These are phyloP conservation scores for Abortiporus biennis DNA, from an alignment of 1,284 basidiomycete genomes.

Conservation along the genomic window DNA sequence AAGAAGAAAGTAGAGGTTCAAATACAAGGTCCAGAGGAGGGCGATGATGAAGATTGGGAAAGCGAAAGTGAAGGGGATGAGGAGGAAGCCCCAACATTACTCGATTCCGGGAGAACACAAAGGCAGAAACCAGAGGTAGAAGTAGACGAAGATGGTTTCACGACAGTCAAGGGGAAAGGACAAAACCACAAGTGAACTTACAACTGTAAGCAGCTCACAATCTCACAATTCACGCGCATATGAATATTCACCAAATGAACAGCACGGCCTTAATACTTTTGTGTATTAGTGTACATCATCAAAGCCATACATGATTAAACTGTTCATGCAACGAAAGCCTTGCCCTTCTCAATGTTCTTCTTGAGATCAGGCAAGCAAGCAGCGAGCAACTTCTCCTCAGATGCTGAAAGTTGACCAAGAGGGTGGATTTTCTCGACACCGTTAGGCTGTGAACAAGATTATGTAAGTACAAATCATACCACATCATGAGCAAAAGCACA, in stretches of 20 bases:
- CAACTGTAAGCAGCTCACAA: neutral
- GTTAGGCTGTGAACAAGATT: slow-evolving; percentile 44
- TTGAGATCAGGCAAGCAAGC: slow-evolving; percentile 89
- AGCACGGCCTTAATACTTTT: no score
- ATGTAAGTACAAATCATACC: slow-evolving; percentile 2
- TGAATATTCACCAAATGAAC: no score
- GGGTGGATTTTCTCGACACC: slow-evolving; percentile 90
- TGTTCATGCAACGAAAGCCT: slow-evolving; percentile 72
- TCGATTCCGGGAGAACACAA: slow-evolving; percentile 28
- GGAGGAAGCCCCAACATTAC: slow-evolving; percentile 48
- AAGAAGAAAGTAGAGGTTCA: slow-evolving; percentile 48
- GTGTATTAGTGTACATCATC: no score
- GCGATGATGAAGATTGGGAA: slow-evolving; percentile 33
- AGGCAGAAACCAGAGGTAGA: slow-evolving; percentile 68
- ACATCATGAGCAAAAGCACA: slow-evolving; percentile 28
- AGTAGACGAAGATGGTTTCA: slow-evolving; percentile 89
- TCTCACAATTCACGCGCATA: no score
- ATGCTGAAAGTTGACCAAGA: slow-evolving; percentile 67
- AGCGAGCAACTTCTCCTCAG: slow-evolving; percentile 84
- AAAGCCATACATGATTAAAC: no score
- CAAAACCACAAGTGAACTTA: slow-evolving; percentile 33
- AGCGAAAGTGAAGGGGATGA: slow-evolving; percentile 44
- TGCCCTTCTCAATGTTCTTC: slow-evolving; percentile 97
- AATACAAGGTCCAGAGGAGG: slow-evolving; percentile 35
- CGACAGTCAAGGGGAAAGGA: slow-evolving; percentile 65